Conservation (phyloP, 2,329 filamentous ascomycete species). For the Aureobasidium namibiae region DNA sequence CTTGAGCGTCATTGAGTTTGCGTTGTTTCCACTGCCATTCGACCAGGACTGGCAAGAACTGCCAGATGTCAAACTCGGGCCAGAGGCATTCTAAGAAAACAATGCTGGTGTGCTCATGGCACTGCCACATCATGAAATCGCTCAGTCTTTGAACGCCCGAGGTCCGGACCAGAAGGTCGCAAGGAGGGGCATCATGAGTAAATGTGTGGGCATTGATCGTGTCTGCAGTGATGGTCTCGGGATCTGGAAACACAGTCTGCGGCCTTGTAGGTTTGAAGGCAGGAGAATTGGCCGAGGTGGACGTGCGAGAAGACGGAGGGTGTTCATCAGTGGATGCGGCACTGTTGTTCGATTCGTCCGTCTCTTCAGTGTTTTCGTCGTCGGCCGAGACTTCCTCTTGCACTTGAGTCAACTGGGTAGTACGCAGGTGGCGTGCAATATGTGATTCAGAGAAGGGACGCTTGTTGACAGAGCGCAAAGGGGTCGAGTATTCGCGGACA, state of each 20-base stretch:
- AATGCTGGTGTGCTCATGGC: conserved; percentile 83
- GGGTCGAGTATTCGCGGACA: conserved; percentile 75
- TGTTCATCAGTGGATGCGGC: conserved; percentile 17
- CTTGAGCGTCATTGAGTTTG: conserved; percentile 30
- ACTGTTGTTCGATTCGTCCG: conserved; percentile 15
- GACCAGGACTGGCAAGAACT: conserved; percentile 83
- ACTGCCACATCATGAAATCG: conserved; percentile 99
- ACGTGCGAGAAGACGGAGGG: conserved; percentile 31
- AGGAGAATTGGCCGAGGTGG: conserved; percentile 29
- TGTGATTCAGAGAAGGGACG: conserved; percentile 79
- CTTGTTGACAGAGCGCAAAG: conserved; percentile 40
- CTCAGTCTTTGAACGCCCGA: conserved; percentile 88
- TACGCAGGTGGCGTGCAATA: conserved; percentile 75
- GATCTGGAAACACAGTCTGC: conserved; percentile 52
- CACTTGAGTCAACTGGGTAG: conserved; percentile 35
- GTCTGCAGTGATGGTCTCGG: conserved; percentile 77
- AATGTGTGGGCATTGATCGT: conserved; percentile 82
- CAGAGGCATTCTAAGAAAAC: conserved; percentile 88
- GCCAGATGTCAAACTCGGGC: conserved; percentile 92
- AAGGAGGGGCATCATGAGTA: conserved; percentile 73
- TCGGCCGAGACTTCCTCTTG: conserved; percentile 21
- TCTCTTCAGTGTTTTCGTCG: conserved; percentile 12
- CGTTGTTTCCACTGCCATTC: conserved; percentile 69
- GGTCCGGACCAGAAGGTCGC: conserved; percentile 86
- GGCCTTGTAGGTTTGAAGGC: conserved; percentile 30